Evolutionary conservation across 345 rosid species (phyloP).

Genomic region (Gossypium thurberi): DNA sequence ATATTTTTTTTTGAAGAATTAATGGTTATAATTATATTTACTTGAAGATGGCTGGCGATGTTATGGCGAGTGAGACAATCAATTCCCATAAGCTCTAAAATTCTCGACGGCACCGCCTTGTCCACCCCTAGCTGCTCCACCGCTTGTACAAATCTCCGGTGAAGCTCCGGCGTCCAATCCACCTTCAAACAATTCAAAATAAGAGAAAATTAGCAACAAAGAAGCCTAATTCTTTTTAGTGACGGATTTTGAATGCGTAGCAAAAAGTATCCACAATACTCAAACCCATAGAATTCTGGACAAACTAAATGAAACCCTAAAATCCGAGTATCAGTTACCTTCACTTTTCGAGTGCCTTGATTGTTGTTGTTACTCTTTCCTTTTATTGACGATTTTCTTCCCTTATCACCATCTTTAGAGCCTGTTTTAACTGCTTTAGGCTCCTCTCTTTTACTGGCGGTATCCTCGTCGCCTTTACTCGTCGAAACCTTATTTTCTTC

Average conservation of each 20-base stretch:
- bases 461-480: slow-evolving; percentile 34
- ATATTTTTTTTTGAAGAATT: not conserved
- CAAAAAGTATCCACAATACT: too few relatives aligned
- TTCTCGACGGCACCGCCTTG: slow-evolving; percentile 94
- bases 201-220: not conserved
- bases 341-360: slow-evolving; percentile 53
- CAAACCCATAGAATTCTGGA: too few relatives aligned
- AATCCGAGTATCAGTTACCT: slow-evolving; percentile 26
- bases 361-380: slow-evolving; percentile 21
- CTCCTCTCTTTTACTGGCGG: slow-evolving; percentile 34
- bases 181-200: slow-evolving; percentile 43
- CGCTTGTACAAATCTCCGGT: slow-evolving; percentile 85
- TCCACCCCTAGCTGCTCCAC: slow-evolving; percentile 95
- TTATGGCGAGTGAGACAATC: slow-evolving; percentile 93
- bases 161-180: slow-evolving; percentile 98
- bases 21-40: slow-evolving; percentile 15
- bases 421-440: slow-evolving; percentile 24
- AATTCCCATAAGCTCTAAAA: slow-evolving; percentile 85
- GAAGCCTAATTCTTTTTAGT: not conserved
- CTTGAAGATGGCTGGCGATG: slow-evolving; percentile 96
- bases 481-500: slow-evolving; percentile 28
- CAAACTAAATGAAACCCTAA: not conserved
- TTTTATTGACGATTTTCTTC: slow-evolving; percentile 40
- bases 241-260: too few relatives aligned
- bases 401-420: slow-evolving; percentile 38